These are phyloP conservation scores for Hymenoscyphus occultus DNA, from an alignment of 2,329 filamentous ascomycete genomes.

Conservation along the genomic window DNA sequence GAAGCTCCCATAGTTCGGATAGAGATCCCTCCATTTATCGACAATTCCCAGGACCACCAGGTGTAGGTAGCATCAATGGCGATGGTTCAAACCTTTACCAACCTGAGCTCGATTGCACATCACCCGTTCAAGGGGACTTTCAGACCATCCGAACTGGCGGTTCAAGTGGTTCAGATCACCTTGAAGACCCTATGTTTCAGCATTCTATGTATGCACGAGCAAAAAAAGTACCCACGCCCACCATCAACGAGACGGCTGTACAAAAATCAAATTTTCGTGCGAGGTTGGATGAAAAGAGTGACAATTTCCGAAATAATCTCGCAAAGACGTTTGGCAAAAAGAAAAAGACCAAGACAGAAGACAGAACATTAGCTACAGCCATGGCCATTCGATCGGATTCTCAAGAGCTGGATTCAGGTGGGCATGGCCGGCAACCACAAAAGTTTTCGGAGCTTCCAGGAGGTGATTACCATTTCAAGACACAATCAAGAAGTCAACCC, in stretches of 20 bases:
- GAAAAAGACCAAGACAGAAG: constrained; percentile 37
- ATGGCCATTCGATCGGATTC: constrained; percentile 15
- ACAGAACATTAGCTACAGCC: constrained; percentile 16
- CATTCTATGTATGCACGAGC: constrained; percentile 20
- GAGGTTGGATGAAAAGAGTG: constrained; percentile 54
- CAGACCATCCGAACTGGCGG: constrained; percentile 12
- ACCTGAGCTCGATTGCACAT: constrained; percentile 12
- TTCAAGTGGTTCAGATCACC: constrained; percentile 8
- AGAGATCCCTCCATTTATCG: constrained; percentile 16
- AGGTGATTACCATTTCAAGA: neutral
- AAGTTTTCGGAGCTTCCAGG: constrained; percentile 12
- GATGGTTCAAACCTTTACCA: constrained; percentile 11
- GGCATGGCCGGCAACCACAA: constrained; percentile 12
- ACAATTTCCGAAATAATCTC: constrained; percentile 51
- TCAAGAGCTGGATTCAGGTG: constrained; percentile 22
- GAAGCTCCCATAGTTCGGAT: constrained; percentile 15
- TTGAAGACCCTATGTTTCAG: neutral
- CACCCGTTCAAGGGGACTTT: constrained; percentile 4
- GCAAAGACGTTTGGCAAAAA: constrained; percentile 51
- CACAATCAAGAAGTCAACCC: neutral
- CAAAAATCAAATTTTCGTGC: constrained; percentile 53
- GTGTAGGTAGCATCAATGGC: neutral
- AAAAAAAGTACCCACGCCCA: constrained; percentile 24
- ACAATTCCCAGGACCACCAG: constrained; percentile 23
- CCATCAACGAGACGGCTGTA: constrained; percentile 48